phyloP scores from a whole-genome alignment of 805 yeast species.

The Pichia occidentalis region DNA sequence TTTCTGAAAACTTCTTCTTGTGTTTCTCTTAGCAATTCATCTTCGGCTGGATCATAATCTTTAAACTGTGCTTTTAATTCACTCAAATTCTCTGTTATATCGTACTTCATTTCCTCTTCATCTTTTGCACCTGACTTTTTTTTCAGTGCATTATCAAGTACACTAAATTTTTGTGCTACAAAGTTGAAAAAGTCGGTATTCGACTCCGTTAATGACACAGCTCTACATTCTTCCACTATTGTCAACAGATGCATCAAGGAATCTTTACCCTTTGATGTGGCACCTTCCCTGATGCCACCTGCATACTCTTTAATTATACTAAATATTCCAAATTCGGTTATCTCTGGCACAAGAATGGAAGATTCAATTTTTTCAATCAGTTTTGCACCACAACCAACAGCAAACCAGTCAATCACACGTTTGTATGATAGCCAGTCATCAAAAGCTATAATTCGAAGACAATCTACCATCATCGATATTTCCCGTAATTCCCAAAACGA shows the following conservation, averaged over 20 bases:
- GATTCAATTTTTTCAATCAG: slow-evolving; percentile 27
- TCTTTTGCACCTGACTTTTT: slow-evolving; percentile 16
- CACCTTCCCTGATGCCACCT: slow-evolving; percentile 14
- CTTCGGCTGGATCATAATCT: slow-evolving; percentile 23
- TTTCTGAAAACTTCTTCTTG: slow-evolving; percentile 12
- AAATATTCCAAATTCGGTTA: slow-evolving; percentile 8
- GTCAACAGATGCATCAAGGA: slow-evolving; percentile 27
- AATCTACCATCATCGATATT: slow-evolving; percentile 54
- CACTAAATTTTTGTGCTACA: slow-evolving; percentile 17
- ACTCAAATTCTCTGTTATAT: slow-evolving; percentile 21
- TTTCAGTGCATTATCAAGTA: slow-evolving; percentile 18
- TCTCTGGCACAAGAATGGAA: slow-evolving; percentile 1
- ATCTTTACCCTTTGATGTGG: slow-evolving; percentile 15
- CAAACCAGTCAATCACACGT: slow-evolving; percentile 53
- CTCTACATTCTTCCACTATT: slow-evolving; percentile 22
- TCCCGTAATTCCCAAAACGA: slow-evolving; percentile 79
- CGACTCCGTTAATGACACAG: slow-evolving; percentile 10
- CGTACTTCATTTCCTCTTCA: slow-evolving; percentile 18
- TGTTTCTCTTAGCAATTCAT: slow-evolving; percentile 19
- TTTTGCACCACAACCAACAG: slow-evolving; percentile 61
- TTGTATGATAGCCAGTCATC: slow-evolving; percentile 57
- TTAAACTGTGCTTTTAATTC: slow-evolving; percentile 27
- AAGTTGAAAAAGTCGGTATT: slow-evolving; percentile 17
- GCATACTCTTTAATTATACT: slow-evolving; percentile 13
- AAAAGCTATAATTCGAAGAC: slow-evolving; percentile 54